Evolutionary conservation across 305 asterid genomes (phyloP).

Genomic region (Nicotiana rustica): DNA sequence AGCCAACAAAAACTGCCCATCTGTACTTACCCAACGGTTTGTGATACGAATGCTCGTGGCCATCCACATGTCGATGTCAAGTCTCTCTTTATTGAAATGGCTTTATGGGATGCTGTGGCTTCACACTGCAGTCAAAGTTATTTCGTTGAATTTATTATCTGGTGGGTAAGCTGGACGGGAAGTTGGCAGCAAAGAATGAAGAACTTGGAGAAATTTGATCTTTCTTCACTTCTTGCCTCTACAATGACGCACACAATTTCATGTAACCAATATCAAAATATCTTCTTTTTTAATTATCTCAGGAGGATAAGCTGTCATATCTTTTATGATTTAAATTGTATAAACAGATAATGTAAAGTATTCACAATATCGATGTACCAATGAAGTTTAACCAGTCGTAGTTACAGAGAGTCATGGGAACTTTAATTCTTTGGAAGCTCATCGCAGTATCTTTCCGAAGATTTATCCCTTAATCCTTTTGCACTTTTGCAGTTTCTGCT

Average conservation of each 20-base stretch:
- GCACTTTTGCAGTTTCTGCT: not conserved
- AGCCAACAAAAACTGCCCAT: not conserved
- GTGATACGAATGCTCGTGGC: conserved; percentile 9
- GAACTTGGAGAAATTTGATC: not conserved
- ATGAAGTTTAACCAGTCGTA: not conserved
- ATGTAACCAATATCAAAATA: not conserved
- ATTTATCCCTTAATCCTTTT: not conserved
- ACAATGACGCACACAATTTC: not conserved
- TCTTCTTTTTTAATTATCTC: not conserved
- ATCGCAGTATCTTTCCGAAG: not conserved
- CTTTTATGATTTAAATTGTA: not conserved
- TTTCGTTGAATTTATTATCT: not conserved
- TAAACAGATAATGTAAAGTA: not conserved
- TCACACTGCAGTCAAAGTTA: not conserved
- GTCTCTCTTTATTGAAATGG: not conserved
- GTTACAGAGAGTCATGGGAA: not conserved
- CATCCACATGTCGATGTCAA: not conserved
- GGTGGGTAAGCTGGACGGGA: conserved; percentile 6
- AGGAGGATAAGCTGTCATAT: not conserved
- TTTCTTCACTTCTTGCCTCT: not conserved
- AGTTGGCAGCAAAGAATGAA: conserved; percentile 23
- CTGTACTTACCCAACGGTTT: not conserved
- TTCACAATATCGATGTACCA: not conserved
- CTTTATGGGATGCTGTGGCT: not conserved
- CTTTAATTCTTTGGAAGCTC: not conserved